Conservation (phyloP, 208 protist species). For the Trypanosoma theileri region DNA sequence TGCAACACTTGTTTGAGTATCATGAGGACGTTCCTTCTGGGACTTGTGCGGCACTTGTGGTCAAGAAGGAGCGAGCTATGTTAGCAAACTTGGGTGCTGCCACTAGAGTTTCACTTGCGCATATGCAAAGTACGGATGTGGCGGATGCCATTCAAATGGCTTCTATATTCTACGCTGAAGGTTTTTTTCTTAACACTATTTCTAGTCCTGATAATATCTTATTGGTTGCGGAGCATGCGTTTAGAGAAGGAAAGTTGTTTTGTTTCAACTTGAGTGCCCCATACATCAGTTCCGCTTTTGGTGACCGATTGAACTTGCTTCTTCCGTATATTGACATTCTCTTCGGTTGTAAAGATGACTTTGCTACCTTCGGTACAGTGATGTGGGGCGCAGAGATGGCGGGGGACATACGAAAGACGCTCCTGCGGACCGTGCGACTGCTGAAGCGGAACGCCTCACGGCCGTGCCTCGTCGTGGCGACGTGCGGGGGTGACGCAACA, state of each 20-base stretch:
- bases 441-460: slow-evolving; percentile 55
- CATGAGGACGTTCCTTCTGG: slow-evolving; percentile 83
- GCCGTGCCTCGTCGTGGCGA: slow-evolving; percentile 88
- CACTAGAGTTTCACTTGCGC: slow-evolving; percentile 82
- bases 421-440: slow-evolving; percentile 66
- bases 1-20: slow-evolving; percentile 73
- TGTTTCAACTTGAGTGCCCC: slow-evolving; percentile 95
- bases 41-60: slow-evolving; percentile 95
- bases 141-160: slow-evolving; percentile 56
- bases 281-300: slow-evolving; percentile 93
- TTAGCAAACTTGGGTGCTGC: slow-evolving; percentile 94
- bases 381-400: slow-evolving; percentile 59
- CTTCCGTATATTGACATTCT: slow-evolving; percentile 94
- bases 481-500: slow-evolving; percentile 88
- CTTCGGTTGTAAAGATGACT: slow-evolving; percentile 95
- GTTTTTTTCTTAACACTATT: slow-evolving; percentile 95
- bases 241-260: slow-evolving; percentile 89
- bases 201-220: slow-evolving; percentile 83
- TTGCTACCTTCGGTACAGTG: slow-evolving; percentile 63
- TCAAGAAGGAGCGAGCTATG: slow-evolving; percentile 89
- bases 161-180: slow-evolving; percentile 83
- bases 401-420: slow-evolving; percentile 53
- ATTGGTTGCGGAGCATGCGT: slow-evolving; percentile 76
- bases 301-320: slow-evolving; percentile 63
- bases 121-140: slow-evolving; percentile 54